Conservation (phyloP, 2,329 filamentous ascomycete genomes). For the Aspergillus neoniger region DNA sequence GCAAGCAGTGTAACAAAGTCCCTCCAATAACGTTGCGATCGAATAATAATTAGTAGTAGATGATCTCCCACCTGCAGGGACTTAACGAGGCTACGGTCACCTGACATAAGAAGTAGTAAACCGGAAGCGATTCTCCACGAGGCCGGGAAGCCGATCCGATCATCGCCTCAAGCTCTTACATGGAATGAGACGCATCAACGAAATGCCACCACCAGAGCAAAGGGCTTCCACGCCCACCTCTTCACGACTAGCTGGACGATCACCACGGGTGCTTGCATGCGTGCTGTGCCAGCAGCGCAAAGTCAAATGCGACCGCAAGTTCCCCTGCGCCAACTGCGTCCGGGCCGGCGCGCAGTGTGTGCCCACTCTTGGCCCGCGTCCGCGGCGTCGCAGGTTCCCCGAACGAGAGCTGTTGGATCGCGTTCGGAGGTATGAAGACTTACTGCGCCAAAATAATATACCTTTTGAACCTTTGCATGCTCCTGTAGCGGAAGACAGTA, state of each 20-base stretch:
- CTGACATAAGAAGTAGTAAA: no score
- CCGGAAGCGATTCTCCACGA: no score
- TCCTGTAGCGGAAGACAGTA: not conserved
- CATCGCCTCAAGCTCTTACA: no score
- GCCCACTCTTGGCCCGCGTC: slow-evolving; percentile 49
- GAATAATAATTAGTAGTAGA: no score
- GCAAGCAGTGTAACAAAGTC: no score
- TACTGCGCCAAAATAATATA: slow-evolving; percentile 67
- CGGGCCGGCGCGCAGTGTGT: slow-evolving; percentile 61
- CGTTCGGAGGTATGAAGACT: slow-evolving; percentile 67
- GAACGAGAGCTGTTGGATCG: slow-evolving; percentile 71
- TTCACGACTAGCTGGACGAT: not conserved
- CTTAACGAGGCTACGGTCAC: no score
- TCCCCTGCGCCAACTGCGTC: slow-evolving; percentile 70
- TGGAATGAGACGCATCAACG: no score
- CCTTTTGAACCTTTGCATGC: slow-evolving; percentile 64
- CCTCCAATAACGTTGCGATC: no score
- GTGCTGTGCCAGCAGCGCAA: slow-evolving; percentile 75
- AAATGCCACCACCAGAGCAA: not conserved
- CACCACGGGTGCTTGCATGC: slow-evolving; percentile 50
- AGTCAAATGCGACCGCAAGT: slow-evolving; percentile 71
- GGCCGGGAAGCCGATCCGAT: no score
- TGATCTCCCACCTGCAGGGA: no score
- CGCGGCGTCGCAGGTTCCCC: slow-evolving; percentile 63
- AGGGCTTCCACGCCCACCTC: not conserved